Evolutionary conservation across 1,139 yeast species (phyloP).

Genomic region (Meyerozyma guilliermondii): DNA sequence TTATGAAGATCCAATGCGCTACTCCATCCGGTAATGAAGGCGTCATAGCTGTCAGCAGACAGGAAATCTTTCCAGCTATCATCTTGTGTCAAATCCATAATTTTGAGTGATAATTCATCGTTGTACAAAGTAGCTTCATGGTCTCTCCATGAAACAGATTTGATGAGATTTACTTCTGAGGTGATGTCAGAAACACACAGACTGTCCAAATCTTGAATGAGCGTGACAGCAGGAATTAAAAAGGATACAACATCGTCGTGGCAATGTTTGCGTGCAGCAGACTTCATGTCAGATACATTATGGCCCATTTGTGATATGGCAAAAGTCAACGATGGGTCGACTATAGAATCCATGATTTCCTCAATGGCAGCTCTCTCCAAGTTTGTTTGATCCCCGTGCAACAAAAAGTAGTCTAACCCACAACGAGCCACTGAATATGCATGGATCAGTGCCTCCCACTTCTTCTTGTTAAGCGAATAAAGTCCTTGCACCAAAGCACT

Average conservation of each 20-base stretch:
- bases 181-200: constrained; percentile 29
- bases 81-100: constrained; percentile 39
- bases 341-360: constrained; percentile 54
- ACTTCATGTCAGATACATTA: constrained; percentile 36
- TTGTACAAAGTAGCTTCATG: constrained; percentile 67
- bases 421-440: constrained; percentile 60
- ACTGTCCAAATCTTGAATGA: constrained; percentile 37
- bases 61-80: constrained; percentile 18
- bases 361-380: constrained; percentile 41
- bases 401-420: constrained; percentile 47
- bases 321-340: constrained; percentile 66
- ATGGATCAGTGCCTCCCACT: constrained; percentile 51
- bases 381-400: constrained; percentile 9
- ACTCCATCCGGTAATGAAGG: constrained; percentile 32
- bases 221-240: constrained; percentile 30
- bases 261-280: constrained; percentile 42
- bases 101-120: constrained; percentile 64
- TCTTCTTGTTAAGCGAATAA: constrained; percentile 50
- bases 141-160: constrained; percentile 60
- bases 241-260: constrained; percentile 29
- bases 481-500: constrained; percentile 59
- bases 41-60: constrained; percentile 27
- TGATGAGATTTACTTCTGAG: constrained; percentile 20
- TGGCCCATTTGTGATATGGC: constrained; percentile 43
- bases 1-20: constrained; percentile 28